Base-by-base conservation (phyloP, 116 monocot genomes). In the Papilionanthe hybrid region DNA sequence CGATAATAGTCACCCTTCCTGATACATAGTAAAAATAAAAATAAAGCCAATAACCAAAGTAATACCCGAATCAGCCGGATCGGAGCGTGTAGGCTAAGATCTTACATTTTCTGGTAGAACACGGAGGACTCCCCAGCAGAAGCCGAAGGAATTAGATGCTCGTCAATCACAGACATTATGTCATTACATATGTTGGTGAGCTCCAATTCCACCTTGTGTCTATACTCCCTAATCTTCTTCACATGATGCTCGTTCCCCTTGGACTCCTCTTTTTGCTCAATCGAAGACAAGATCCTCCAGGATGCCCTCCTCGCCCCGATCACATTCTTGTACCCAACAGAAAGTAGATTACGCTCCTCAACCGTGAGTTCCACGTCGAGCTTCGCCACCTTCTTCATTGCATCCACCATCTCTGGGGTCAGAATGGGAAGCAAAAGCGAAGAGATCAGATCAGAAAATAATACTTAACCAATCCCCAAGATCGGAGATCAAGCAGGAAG, bases 21-120 rank as follows among this genome's bases (percentile, higher is more conserved):
- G 69, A 63, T 63, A 63, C n/a, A 63, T 15, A 69, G 28, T 47
- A 41, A 25, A 19, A 55, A 1, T 8, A 19, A 79, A 79, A 78
- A 67, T 20, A 6, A 80, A 50, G 29, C 10, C 9, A 73, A 56
- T 9, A 80, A 80, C 32, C 65, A 80, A 42, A n/a, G 7, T 4
- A 75, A 58, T 7, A 3, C 9, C 49, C 9, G 41, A 45, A 66
- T 66, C 45, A 6, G 47, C 10, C 12, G 63, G 9, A 81, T 4
- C 42, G 28, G 0, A 20, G 47, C 23, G 12, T 28, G 10, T 27
- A 18, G 43, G 8, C 29, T 5, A 32, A 79, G 27, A 82, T 63
- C 43, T 81, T 58, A 92, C 89, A 92, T 92, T 81, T 92, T 92
- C 76, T 87, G 86, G 82, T 87, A 92, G 77, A 92, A 92, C 12